A percentile compares a stretch with the other conserved stretches of the same genome.
These are phyloP conservation scores for Candida tetrigidarum DNA, from an alignment of 1,139 yeast genomes.

Conservation along the genomic window DNA sequence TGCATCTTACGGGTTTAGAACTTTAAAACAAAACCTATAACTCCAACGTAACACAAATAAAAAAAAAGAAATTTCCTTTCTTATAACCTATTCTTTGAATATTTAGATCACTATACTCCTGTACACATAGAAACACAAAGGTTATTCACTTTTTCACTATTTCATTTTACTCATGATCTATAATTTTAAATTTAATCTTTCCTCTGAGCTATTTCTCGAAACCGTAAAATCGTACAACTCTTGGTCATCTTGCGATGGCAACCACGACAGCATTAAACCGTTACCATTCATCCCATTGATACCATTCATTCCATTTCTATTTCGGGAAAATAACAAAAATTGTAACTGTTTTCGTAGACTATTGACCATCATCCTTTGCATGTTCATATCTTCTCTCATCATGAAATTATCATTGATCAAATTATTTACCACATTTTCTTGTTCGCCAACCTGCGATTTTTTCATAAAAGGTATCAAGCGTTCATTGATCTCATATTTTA, in stretches of 20 bases:
- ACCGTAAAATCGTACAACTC: constrained; percentile 13
- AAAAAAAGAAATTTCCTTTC: background rate
- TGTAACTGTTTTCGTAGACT: constrained; percentile 57
- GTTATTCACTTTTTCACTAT: background rate
- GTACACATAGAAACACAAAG: background rate
- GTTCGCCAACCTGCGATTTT: constrained; percentile 34
- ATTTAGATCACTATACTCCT: too few relatives aligned
- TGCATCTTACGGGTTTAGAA: constrained; percentile 8
- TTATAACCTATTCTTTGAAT: too few relatives aligned
- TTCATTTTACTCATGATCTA: constrained; percentile 8
- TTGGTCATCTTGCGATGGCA: constrained; percentile 10
- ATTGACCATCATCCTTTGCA: constrained; percentile 49
- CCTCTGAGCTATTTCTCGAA: constrained; percentile 40
- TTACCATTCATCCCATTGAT: background rate
- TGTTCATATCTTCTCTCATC: constrained; percentile 53
- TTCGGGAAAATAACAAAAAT: constrained; percentile 47
- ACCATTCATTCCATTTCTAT: constrained; percentile 14
- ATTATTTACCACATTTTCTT: constrained; percentile 41
- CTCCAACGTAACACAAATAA: background rate
- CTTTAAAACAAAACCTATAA: background rate
- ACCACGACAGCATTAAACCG: background rate
- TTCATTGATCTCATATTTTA: constrained; percentile 48
- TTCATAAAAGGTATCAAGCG: constrained; percentile 43
- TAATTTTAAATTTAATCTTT: constrained; percentile 38
- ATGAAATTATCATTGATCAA: constrained; percentile 46